phyloP scores from a whole-genome alignment of 2,329 filamentous ascomycete genomes.

The Cercospora zeina region DNA sequence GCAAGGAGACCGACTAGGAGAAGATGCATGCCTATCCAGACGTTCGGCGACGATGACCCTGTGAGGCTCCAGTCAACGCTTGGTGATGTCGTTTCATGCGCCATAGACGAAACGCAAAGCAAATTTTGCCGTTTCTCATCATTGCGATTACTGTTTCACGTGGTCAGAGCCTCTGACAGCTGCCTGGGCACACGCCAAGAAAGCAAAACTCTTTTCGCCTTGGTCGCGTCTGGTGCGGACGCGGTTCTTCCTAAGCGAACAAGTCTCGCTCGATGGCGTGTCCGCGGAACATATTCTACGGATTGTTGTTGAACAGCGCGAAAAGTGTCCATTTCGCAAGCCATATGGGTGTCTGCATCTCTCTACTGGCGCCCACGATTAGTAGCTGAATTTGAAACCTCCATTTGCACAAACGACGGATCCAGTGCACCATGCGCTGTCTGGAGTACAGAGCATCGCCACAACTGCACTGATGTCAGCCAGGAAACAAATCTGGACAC shows the following conservation, averaged over 20 bases:
- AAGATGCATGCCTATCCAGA: background rate
- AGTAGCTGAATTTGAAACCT: constrained; percentile 62
- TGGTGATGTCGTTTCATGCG: background rate
- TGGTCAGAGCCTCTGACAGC: background rate
- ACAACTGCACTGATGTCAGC: constrained; percentile 39
- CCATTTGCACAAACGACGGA: constrained; percentile 80
- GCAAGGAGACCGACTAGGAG: background rate
- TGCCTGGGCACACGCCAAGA: background rate
- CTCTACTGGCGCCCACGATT: constrained; percentile 2
- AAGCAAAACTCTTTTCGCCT: background rate
- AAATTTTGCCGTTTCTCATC: background rate
- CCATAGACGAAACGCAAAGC: background rate
- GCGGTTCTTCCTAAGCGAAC: background rate
- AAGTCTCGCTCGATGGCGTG: no score
- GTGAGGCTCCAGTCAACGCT: background rate
- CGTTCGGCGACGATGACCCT: background rate
- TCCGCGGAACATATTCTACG: no score
- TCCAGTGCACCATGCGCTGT: constrained; percentile 74
- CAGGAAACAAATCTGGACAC: background rate
- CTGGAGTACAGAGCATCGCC: constrained; percentile 70
- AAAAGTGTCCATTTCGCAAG: background rate
- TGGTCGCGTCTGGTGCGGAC: background rate
- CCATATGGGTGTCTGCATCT: no score
- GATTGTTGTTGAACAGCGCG: background rate
- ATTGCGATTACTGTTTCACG: background rate